phyloP scores from a whole-genome alignment of 208 protist species.

The Trypanosoma lewisi region DNA sequence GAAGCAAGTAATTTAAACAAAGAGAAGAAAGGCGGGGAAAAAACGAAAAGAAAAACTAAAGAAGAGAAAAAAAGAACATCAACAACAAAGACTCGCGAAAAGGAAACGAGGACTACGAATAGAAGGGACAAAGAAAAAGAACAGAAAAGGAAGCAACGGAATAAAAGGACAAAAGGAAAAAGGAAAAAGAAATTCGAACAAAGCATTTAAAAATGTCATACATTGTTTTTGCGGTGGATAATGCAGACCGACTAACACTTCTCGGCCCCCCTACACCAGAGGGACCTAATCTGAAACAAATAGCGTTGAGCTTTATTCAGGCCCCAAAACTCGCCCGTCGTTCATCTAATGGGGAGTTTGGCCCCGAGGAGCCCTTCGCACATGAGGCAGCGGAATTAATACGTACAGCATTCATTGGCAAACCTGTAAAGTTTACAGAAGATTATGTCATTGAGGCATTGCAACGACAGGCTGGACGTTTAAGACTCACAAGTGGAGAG shows the following conservation, averaged over 20 bases:
- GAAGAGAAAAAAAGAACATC: conserved; percentile 1
- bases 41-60: conserved; percentile 21
- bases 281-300: conserved; percentile 61
- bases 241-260: conserved; percentile 81
- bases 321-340: conserved; percentile 68
- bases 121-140: neutral
- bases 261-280: conserved; percentile 53
- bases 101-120: neutral
- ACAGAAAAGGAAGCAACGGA: neutral
- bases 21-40: no score
- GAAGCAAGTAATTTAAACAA: no score
- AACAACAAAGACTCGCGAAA: conserved; percentile 17
- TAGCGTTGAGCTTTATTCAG: conserved; percentile 87
- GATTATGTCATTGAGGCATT: conserved; percentile 86
- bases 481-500: conserved; percentile 46
- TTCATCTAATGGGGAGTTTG: conserved; percentile 56
- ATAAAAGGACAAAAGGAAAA: neutral
- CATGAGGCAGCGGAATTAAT: conserved; percentile 86
- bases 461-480: conserved; percentile 70
- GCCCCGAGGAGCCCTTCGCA: conserved; percentile 81
- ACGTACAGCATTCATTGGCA: conserved; percentile 80
- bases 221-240: conserved; percentile 81
- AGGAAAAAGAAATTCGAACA: neutral
- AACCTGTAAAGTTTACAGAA: conserved; percentile 79
- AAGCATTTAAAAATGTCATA: no score